Evolutionary conservation across 1,284 basidiomycete genomes (phyloP).

Genomic region (Somion occarium): DNA sequence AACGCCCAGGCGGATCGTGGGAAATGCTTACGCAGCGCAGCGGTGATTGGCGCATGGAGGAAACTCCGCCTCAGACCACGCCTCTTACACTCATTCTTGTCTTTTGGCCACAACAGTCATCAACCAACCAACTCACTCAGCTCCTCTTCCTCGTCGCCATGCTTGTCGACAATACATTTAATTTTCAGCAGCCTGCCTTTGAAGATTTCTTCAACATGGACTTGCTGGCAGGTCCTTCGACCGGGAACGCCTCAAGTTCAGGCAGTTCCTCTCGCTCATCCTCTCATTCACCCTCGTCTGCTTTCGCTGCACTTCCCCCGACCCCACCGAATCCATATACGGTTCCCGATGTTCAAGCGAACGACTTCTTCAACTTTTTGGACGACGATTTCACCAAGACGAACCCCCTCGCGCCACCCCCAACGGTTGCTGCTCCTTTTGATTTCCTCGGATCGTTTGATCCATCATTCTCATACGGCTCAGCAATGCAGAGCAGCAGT

Average conservation of each 20-base stretch:
- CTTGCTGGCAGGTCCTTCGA: slow-evolving; percentile 27
- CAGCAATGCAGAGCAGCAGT: slow-evolving; percentile 20
- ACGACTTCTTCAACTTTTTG: slow-evolving; percentile 36
- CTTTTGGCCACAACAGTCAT: neutral
- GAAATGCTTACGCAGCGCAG: neutral
- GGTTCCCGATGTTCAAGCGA: slow-evolving; percentile 20
- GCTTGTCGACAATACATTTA: slow-evolving; percentile 29
- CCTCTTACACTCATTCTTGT: neutral
- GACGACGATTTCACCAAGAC: slow-evolving; percentile 40
- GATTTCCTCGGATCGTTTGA: slow-evolving; percentile 34
- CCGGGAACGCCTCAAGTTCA: slow-evolving; percentile 12
- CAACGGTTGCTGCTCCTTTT: slow-evolving; percentile 29
- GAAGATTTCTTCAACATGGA: slow-evolving; percentile 53
- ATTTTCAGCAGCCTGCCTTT: slow-evolving; percentile 24
- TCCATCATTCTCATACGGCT: slow-evolving; percentile 6
- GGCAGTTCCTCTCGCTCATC: slow-evolving; percentile 23
- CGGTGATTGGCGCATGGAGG: neutral
- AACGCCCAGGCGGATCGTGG: neutral
- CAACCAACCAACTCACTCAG: neutral
- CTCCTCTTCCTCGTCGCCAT: slow-evolving; percentile 15
- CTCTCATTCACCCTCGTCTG: slow-evolving; percentile 31
- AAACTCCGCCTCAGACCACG: neutral
- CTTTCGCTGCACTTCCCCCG: slow-evolving; percentile 26
- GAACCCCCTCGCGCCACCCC: slow-evolving; percentile 25
- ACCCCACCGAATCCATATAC: slow-evolving; percentile 22